Conservation (phyloP, 352 stramenopile genomes). For the Pythium biforme region DNA sequence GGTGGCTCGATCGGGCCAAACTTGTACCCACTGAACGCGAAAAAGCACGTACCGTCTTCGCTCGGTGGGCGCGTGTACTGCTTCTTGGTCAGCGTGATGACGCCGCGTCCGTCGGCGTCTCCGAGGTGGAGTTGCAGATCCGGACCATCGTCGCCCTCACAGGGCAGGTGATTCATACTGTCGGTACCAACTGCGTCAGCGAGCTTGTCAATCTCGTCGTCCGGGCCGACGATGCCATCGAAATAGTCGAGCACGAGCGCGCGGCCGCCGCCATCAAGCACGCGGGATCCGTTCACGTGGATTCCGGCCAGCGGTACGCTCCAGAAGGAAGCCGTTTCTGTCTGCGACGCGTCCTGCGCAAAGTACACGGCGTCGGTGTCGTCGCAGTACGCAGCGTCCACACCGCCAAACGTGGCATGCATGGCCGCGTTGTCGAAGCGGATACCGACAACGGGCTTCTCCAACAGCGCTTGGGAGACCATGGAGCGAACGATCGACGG, state of each 20-base stretch:
- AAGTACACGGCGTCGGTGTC: constrained; percentile 2
- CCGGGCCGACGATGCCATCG: not conserved
- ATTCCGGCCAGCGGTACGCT: constrained; percentile 4
- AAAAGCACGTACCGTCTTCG: constrained; percentile 1
- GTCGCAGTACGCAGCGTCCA: not conserved
- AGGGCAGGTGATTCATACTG: not conserved
- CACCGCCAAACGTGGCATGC: constrained; percentile 14
- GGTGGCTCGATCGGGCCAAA: not conserved
- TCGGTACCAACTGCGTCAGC: constrained; percentile 3
- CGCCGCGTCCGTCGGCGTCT: not conserved
- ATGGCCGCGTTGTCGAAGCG: not conserved
- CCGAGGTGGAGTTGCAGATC: not conserved
- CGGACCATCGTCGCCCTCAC: constrained; percentile 1
- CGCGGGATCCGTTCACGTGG: not conserved
- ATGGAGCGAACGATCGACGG: constrained; percentile 10
- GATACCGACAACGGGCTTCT: constrained; percentile 4
- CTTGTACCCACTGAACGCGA: not conserved
- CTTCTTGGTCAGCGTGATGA: constrained; percentile 9
- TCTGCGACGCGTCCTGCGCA: not conserved
- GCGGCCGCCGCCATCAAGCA: not conserved
- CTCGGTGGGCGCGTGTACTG: constrained; percentile 11
- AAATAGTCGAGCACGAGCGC: not conserved
- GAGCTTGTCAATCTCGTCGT: constrained; percentile 7
- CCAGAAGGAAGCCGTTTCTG: not conserved
- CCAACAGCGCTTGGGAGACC: constrained; percentile 4